These are phyloP conservation scores for Sporisorium exsertum DNA, from an alignment of 1,284 basidiomycete species.

Conservation along the genomic window DNA sequence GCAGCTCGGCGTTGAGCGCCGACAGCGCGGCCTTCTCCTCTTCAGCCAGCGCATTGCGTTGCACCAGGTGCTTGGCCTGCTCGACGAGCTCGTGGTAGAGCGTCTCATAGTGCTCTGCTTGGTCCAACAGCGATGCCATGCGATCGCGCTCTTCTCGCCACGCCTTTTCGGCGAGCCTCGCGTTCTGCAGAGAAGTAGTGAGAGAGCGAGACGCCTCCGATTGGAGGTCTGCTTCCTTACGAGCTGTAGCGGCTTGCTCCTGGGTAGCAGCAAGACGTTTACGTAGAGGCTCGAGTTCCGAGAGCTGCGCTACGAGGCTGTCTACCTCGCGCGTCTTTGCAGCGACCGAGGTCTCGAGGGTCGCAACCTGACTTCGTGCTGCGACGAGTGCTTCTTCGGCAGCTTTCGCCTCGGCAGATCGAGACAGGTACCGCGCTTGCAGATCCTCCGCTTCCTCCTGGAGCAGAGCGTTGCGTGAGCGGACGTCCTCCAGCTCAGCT, in stretches of 20 bases:
- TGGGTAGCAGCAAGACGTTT: constrained; percentile 19
- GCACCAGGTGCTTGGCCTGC: constrained; percentile 36
- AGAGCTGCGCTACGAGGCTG: constrained; percentile 16
- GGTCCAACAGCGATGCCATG: constrained; percentile 29
- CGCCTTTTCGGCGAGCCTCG: constrained; percentile 33
- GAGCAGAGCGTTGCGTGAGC: constrained; percentile 18
- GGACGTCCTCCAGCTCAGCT: constrained; percentile 19
- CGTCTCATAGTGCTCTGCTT: constrained; percentile 24
- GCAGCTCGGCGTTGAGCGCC: constrained; percentile 39
- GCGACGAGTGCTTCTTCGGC: constrained; percentile 30
- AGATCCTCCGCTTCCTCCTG: constrained; percentile 28
- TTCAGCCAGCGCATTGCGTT: constrained; percentile 40
- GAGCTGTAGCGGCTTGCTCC: constrained; percentile 15
- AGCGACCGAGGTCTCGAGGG: constrained; percentile 25
- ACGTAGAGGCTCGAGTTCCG: constrained; percentile 28
- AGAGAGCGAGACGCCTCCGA: constrained; percentile 29
- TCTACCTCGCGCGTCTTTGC: constrained; percentile 34
- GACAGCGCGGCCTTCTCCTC: constrained; percentile 34
- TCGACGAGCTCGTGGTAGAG: constrained; percentile 42
- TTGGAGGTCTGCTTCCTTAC: constrained; percentile 22
- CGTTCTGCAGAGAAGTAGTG: constrained; percentile 32
- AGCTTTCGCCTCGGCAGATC: constrained; percentile 25
- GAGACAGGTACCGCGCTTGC: constrained; percentile 11
- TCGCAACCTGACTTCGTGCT: constrained; percentile 16
- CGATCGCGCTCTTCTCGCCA: constrained; percentile 40